Evolutionary conservation across 495 filamentous ascomycete genomes (phyloP).

Genomic region (Xylaria sp.): DNA sequence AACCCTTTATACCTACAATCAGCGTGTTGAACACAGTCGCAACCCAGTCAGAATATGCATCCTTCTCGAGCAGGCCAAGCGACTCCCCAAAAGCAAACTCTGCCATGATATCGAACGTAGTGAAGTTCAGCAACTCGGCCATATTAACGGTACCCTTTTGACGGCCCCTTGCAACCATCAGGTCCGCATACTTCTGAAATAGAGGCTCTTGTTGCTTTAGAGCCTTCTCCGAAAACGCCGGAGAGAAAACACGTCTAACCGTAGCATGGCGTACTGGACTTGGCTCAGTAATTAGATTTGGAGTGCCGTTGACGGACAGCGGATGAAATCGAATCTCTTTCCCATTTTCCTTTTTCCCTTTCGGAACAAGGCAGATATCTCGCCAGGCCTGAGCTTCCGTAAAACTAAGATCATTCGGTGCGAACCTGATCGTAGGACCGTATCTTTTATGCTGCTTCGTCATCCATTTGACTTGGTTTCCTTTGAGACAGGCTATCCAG

Average conservation of each 20-base stretch:
- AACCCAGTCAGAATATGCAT: slow-evolving; percentile 19
- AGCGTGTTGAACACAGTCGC: slow-evolving; percentile 25
- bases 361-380: slow-evolving; percentile 53
- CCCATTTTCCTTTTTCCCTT: slow-evolving; percentile 29
- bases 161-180: slow-evolving; percentile 38
- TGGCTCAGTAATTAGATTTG: slow-evolving; percentile 18
- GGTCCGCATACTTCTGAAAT: slow-evolving; percentile 51
- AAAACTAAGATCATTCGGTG: slow-evolving; percentile 52
- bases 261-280: slow-evolving; percentile 31
- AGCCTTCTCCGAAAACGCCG: slow-evolving; percentile 56
- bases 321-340: slow-evolving; percentile 28
- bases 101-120: slow-evolving; percentile 58
- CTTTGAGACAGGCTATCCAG: slow-evolving; percentile 30
- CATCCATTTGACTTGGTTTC: slow-evolving; percentile 30
- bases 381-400: slow-evolving; percentile 51
- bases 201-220: slow-evolving; percentile 53
- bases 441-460: slow-evolving; percentile 47
- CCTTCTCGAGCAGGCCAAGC: slow-evolving; percentile 48
- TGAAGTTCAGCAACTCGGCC: slow-evolving; percentile 41
- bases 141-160: slow-evolving; percentile 40
- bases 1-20: slow-evolving; percentile 5
- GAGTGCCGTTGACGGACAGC: slow-evolving; percentile 24
- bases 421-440: slow-evolving; percentile 52
- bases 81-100: slow-evolving; percentile 58
- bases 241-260: slow-evolving; percentile 48